Conservation (phyloP, 257 asterid genomes). For the Solanum neorickii region DNA sequence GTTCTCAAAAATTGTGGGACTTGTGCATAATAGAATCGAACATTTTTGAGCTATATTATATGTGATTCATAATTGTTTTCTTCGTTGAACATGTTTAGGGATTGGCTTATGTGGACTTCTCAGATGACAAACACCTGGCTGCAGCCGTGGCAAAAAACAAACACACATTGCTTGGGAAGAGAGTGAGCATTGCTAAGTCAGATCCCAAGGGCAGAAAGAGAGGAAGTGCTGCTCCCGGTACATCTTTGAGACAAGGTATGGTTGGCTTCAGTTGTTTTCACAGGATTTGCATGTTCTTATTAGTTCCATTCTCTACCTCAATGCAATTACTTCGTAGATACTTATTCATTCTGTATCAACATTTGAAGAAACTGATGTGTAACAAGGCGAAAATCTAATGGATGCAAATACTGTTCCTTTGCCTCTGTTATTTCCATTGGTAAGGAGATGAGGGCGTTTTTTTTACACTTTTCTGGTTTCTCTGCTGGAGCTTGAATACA, state of each 20-base stretch:
- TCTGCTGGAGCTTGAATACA: background rate
- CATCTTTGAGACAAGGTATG: constrained; percentile 30
- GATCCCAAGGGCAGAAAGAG: constrained; percentile 61
- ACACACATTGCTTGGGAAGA: constrained; percentile 52
- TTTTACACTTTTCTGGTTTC: background rate
- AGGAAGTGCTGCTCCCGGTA: constrained; percentile 20
- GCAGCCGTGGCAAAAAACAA: constrained; percentile 70
- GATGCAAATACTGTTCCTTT: background rate
- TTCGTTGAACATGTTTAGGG: constrained; percentile 37
- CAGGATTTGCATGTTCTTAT: background rate
- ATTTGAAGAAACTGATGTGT: background rate
- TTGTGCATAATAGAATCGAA: background rate
- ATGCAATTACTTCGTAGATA: background rate
- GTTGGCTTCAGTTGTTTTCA: background rate
- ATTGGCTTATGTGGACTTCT: constrained; percentile 88
- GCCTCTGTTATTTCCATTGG: background rate
- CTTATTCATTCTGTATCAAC: background rate
- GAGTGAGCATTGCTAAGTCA: constrained; percentile 56
- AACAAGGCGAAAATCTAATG: background rate
- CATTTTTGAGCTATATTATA: background rate
- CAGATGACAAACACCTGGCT: constrained; percentile 68
- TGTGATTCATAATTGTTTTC: background rate
- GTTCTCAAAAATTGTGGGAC: background rate
- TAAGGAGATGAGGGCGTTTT: background rate
- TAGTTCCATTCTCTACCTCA: background rate